Evolutionary conservation across 2,329 filamentous ascomycete species (phyloP).

Genomic region (Apiospora phragmitis): DNA sequence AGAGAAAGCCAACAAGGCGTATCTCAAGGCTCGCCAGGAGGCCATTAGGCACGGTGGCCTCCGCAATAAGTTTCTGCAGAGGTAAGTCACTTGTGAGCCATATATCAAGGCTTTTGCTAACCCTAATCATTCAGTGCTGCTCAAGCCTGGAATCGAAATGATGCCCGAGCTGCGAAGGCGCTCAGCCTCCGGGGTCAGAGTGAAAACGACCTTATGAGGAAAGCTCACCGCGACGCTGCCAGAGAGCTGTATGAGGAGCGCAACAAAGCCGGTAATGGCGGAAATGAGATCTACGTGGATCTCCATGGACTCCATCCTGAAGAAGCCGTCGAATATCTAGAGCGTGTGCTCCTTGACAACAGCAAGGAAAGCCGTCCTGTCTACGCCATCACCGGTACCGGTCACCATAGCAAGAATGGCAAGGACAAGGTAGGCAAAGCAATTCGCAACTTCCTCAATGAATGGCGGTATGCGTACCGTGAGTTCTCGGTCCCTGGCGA

Average conservation of each 20-base stretch:
- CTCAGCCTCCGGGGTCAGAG: slow-evolving; percentile 91
- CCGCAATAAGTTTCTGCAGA: slow-evolving; percentile 95
- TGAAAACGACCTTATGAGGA: slow-evolving; percentile 96
- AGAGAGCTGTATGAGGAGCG: slow-evolving; percentile 90
- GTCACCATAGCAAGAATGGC: slow-evolving; percentile 96
- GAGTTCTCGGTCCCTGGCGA: slow-evolving; percentile 98
- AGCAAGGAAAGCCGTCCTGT: slow-evolving; percentile 71
- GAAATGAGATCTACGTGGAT: slow-evolving; percentile 86
- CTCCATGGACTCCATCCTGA: slow-evolving; percentile 98
- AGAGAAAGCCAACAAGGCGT: slow-evolving; percentile 85
- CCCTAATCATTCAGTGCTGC: slow-evolving; percentile 64
- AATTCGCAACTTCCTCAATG: slow-evolving; percentile 85
- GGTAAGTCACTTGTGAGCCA: slow-evolving; percentile 49
- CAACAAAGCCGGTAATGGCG: slow-evolving; percentile 65
- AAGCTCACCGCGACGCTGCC: slow-evolving; percentile 92
- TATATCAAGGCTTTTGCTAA: slow-evolving; percentile 15
- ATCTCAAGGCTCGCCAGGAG: slow-evolving; percentile 91
- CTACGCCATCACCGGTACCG: slow-evolving; percentile 95
- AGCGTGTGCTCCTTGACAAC: slow-evolving; percentile 84
- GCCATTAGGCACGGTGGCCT: slow-evolving; percentile 96
- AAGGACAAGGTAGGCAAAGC: slow-evolving; percentile 98
- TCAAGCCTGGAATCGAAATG: slow-evolving; percentile 98
- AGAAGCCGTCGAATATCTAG: slow-evolving; percentile 92
- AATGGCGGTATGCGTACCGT: slow-evolving; percentile 93
- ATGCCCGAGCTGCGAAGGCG: slow-evolving; percentile 93